Conservation (phyloP, 208 protist species). For the Vickermania ingenoplastis region DNA sequence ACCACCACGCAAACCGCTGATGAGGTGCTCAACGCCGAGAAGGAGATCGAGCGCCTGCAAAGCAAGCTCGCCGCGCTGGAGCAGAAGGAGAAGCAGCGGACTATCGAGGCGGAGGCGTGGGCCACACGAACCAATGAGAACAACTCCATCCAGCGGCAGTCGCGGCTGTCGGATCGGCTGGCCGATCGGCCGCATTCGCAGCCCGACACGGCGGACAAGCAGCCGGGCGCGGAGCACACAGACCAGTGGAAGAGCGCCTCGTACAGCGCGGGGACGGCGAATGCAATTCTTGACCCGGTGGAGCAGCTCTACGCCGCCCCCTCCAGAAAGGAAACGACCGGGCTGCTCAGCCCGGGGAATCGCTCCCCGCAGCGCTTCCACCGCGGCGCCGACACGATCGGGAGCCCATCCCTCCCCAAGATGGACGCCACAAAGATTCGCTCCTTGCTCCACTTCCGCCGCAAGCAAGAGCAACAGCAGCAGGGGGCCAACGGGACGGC, state of each 20-base stretch:
- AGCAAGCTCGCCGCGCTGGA: not conserved
- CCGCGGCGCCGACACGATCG: not conserved
- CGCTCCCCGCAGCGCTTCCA: not conserved
- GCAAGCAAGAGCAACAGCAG: not conserved
- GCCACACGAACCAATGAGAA: not conserved
- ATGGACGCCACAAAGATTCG: not conserved
- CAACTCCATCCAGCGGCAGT: not conserved
- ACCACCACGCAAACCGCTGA: not conserved
- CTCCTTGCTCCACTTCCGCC: not conserved
- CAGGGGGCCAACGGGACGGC: not conserved
- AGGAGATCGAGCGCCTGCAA: not conserved
- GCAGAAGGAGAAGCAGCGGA: not conserved
- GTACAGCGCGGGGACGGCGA: slow-evolving; percentile 1
- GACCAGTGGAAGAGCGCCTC: not conserved
- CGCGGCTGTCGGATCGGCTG: not conserved
- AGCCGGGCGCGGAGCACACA: not conserved
- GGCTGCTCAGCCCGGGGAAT: not conserved
- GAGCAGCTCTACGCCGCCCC: not conserved
- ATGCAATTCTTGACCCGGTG: not conserved
- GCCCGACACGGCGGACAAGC: not conserved
- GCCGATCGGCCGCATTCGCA: slow-evolving; percentile 3
- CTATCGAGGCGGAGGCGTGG: not conserved
- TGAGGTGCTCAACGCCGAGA: not conserved
- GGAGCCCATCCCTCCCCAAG: not conserved
- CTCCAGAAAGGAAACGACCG: too few relatives aligned